phyloP scores from a whole-genome alignment of 495 filamentous ascomycete species.

The Penicillium parvum region DNA sequence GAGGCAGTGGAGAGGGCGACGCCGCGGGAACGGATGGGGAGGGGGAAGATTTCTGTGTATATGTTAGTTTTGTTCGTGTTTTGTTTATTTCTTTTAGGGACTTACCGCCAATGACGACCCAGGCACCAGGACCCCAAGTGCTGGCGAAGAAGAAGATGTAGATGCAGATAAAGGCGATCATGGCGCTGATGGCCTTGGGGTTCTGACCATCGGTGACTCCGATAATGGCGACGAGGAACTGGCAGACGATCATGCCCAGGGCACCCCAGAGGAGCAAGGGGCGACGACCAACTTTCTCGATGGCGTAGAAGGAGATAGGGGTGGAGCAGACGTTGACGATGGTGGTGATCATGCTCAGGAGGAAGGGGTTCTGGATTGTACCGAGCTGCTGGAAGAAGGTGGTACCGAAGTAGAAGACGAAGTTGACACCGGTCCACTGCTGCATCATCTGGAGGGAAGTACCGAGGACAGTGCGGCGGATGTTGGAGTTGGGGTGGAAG shows the following conservation, averaged over 20 bases:
- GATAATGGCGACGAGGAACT: slow-evolving; percentile 80
- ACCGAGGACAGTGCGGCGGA: slow-evolving; percentile 73
- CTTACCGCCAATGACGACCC: slow-evolving; percentile 85
- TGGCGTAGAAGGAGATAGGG: slow-evolving; percentile 73
- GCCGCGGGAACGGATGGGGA: slow-evolving; percentile 76
- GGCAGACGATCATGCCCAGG: slow-evolving; percentile 74
- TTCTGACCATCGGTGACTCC: slow-evolving; percentile 55
- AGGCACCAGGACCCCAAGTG: slow-evolving; percentile 70
- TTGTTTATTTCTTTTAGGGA: no score
- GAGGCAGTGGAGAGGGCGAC: slow-evolving; percentile 76
- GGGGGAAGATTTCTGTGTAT: slow-evolving; percentile 85
- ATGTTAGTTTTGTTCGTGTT: no score
- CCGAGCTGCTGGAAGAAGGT: slow-evolving; percentile 68
- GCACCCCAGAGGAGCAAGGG: slow-evolving; percentile 77
- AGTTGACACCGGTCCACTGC: slow-evolving; percentile 85
- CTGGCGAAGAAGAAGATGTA: slow-evolving; percentile 73
- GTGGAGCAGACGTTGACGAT: slow-evolving; percentile 83
- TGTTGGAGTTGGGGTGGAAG: slow-evolving; percentile 54
- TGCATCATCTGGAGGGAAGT: slow-evolving; percentile 78
- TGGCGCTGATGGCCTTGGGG: slow-evolving; percentile 54
- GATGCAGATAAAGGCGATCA: slow-evolving; percentile 74
- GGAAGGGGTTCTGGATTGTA: slow-evolving; percentile 68
- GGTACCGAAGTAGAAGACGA: slow-evolving; percentile 88
- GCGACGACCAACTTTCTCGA: slow-evolving; percentile 79
- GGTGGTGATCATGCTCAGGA: slow-evolving; percentile 76